Base-by-base conservation (phyloP, 179 eudicot species). In the Dionaea muscipula region DNA sequence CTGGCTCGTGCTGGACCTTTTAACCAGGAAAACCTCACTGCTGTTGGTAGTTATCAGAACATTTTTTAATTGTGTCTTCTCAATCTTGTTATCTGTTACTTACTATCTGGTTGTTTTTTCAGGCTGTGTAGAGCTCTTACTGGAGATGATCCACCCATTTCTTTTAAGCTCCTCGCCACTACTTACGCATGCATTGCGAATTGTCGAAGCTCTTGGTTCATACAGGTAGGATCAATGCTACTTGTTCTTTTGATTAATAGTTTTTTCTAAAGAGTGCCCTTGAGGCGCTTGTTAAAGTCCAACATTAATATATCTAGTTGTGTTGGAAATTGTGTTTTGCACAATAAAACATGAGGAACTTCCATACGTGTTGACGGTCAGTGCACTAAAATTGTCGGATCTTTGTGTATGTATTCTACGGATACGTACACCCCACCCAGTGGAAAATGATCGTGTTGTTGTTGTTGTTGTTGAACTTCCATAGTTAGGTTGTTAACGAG, bases 71-170 rank as follows among this genome's bases (percentile, higher is more conserved):
- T 66, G 24, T 26, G 10, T 60, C 14, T 20, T 58, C 47, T 51
- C 62, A 4, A 31, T 33, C 7, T n/a, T 47, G 20, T 53, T 22
- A n/a, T 9, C 23, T 19, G n/a, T 43, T 59, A 53, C 51, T 55
- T 40, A 48, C n/a, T 37, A 23, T 43, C 53, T 60, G 31, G 15
- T 22, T 63, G 39, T 76, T 61, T 47, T 65, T 18, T 43, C 70
- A 94, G 99, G 99, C 52, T 94, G 99, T 50, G 90, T 94, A 73
- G 95, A 83, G 67, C 95, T 94, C 73, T 82, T 94, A 33, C 76
- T 94, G 68, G 99, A 94, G 76, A 82, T 73, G 62, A 77, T 94
- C 69, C 74, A 78, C 51, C 99, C 96, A 54, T 89, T 85, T 64
- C 76, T 94, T 56, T 80, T 79, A 16, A 83, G 87, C 61, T 79